Evolutionary conservation across 2,329 filamentous ascomycete species (phyloP), one percentile per base, ranked within the genome.

Genomic region (Drechslerella coelobrocha): DNA sequence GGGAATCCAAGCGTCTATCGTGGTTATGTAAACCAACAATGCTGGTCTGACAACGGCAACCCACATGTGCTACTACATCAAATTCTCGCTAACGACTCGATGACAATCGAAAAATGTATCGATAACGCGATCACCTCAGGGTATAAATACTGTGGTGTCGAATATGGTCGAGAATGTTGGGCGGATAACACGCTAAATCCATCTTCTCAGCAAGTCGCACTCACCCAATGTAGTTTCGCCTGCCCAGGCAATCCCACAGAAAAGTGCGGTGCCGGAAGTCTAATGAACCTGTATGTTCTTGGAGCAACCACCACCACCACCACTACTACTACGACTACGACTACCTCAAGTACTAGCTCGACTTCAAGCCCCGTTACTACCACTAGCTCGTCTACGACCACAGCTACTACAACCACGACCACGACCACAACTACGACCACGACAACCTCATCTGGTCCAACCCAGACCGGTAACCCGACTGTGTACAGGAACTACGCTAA

Each of bases 181-280:
- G 60, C 53, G 2, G 65, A 53, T 39, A 47, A 24, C 27, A 37
- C 47, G 1, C 45, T 69, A 1, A 45, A 31, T 7, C 17, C 51
- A 4, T 24, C 43, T 21, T 14, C 59, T 19, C 17, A 21, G 10
- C 12, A 54, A 21, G 19, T 47, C 21, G 21, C 52, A 8, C 2
- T 59, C 0, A 68, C 54, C 6, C 69, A 84, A 72, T 86, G 84
- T 77, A 83, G 83, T 76, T 85, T 79, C 62, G 75, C 80, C 39
- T 86, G 84, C 69, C 73, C 78, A 0, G 84, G 84, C 0, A 80
- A 82, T 45, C 63, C 81, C 26, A 81, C 81, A 65, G 79, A 85
- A 73, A 79, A 82, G 14, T 86, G 84, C 47, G 84, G 84, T 53
- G 84, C 84, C 1, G 81, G 84, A 51, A 83, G 80, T 8, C 73